Percentiles rank a stretch among this genome's conserved stretches.
Evolutionary conservation across 371 early-diverging fungal genomes (phyloP).

Genomic region (Mortierella sp.): DNA sequence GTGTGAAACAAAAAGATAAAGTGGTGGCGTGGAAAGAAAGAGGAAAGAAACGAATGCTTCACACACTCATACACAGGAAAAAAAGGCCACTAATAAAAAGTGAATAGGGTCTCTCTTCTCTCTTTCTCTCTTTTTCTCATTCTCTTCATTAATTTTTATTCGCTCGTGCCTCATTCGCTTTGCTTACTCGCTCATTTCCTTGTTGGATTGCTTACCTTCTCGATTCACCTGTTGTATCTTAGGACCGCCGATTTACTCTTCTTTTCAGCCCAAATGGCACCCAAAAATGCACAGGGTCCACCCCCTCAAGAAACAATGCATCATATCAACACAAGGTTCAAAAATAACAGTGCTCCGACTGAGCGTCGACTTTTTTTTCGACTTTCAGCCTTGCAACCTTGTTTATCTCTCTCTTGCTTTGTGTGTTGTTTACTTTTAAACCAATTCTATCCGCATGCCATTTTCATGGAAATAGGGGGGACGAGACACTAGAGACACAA

Average conservation of each 20-base stretch:
- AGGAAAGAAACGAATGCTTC: neutral
- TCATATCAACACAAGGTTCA: conserved; percentile 9
- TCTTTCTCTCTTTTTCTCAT: neutral
- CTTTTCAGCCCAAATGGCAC: neutral
- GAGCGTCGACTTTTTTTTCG: conserved; percentile 3
- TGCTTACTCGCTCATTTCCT: neutral
- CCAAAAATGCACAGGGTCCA: neutral
- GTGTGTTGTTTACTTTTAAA: neutral
- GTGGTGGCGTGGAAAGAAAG: conserved; percentile 9
- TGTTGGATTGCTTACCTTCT: neutral
- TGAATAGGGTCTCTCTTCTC: neutral
- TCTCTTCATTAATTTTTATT: neutral
- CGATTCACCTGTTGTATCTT: no score
- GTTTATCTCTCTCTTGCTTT: neutral
- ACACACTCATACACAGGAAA: no score
- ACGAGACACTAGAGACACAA: neutral
- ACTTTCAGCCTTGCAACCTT: conserved; percentile 2
- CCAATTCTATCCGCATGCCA: neutral
- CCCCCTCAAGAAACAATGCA: neutral
- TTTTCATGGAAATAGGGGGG: neutral
- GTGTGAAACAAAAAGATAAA: neutral
- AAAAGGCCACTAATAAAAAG: no score
- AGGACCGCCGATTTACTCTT: no score
- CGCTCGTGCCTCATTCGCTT: neutral
- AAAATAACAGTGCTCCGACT: neutral